Evolutionary conservation across 768 basidiomycete genomes (phyloP), one percentile per base, ranked within the genome.

Genomic region (Boletus huronensis): DNA sequence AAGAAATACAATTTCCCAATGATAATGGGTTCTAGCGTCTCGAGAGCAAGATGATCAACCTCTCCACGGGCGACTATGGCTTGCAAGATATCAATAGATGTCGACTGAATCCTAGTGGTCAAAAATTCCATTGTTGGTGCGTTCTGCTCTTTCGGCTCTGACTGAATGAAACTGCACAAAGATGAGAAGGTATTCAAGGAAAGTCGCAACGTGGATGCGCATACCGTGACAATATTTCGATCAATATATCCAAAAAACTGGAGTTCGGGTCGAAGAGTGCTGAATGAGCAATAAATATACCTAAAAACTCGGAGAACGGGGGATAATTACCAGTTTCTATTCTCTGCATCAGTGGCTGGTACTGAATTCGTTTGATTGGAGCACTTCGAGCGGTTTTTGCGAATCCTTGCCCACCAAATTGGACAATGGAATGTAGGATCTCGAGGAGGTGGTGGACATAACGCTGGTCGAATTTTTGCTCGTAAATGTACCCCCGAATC

Each of bases 401-500:
- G 65, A 97, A 88, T 0, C 90, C 92, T 69, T 92, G 90, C 3
- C 94, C 94, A 1, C 95, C 95, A 64, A 94, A 95, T 34, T 85
- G 82, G 50, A 90, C 81, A 11, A 97, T 77, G 0, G 85, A 84
- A 11, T 91, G 74, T 2, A 98, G 71, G 17, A 82, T 83, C 55
- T 94, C 91, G 42, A 98, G 70, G 9, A 93, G 72, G 69, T 97
- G 84, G 46, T 81, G 79, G 17, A 82, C 74, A 53, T 86, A 82
- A 10, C 81, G 79, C 58, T 93, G 85, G 66, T 98, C 92, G 58
- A 93, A 87, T 1, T 87, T 76, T 10, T 81, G 77, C 58, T 85
- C 82, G 64, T 97, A 96, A 0, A 74, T 60, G 61, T 82, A 88
- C 4, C 81, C 81, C 42, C 82, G 80, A 11, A 93, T 69, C 53